These are phyloP conservation scores for Fusarium azukiicola DNA, from an alignment of 2,329 filamentous ascomycete genomes.

Conservation along the genomic window DNA sequence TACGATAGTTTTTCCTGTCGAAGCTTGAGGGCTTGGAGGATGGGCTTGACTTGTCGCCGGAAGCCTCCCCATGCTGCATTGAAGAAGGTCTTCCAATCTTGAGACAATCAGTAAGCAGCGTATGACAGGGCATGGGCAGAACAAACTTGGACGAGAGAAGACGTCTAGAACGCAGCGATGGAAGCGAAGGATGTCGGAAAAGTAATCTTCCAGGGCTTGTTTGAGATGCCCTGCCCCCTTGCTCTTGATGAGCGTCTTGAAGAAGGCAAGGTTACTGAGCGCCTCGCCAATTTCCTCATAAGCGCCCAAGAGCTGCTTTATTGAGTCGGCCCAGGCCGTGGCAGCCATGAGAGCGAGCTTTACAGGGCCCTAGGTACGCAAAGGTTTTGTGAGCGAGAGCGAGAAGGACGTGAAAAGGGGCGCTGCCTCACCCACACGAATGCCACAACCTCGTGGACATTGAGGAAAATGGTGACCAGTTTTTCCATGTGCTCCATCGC, in stretches of 20 bases:
- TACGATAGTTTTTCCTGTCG: slow-evolving; percentile 10
- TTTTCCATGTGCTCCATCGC: slow-evolving; percentile 12
- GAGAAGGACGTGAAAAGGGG: background rate
- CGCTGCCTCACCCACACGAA: slow-evolving; percentile 22
- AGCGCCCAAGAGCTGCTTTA: background rate
- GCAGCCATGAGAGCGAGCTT: slow-evolving; percentile 33
- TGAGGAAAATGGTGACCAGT: background rate
- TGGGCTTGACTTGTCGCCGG: slow-evolving; percentile 19
- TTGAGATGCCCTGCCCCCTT: background rate
- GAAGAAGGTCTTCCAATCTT: slow-evolving; percentile 32
- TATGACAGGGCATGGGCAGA: background rate
- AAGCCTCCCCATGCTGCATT: slow-evolving; percentile 32
- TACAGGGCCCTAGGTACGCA: background rate
- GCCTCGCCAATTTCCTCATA: slow-evolving; percentile 25
- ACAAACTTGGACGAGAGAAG: slow-evolving; percentile 21
- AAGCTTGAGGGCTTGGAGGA: slow-evolving; percentile 25
- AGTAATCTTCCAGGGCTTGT: background rate
- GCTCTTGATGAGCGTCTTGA: background rate
- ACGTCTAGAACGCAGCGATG: slow-evolving; percentile 24
- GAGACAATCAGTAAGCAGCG: background rate
- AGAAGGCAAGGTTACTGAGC: fast-evolving
- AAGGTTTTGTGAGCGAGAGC: background rate
- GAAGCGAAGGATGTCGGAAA: slow-evolving; percentile 21
- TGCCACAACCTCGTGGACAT: background rate
- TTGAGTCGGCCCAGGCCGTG: fast-evolving